Evolutionary conservation across 129 eudicot genomes (phyloP).

Genomic region (carrot (Daucus carota)): DH1_v3.0 NC_030384.2:40316501-40317000

Average conservation of each 20-base stretch:
- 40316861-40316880: not conserved
- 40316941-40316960: not conserved
- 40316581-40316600: not conserved
- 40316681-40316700: not conserved
- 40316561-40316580: not conserved
- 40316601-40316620: not conserved
- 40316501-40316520: not conserved
- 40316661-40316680: not conserved
- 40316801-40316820: not conserved
- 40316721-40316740: not conserved
- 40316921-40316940: not conserved
- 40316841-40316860: not conserved
- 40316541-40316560: not conserved
- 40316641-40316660: too few species aligned
- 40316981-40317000: not conserved
- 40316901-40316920: not conserved
- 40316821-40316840: not conserved
- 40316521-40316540: not conserved
- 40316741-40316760: not conserved
- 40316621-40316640: too few species aligned
- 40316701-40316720: not conserved
- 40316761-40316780: not conserved
- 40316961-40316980: not conserved
- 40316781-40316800: not conserved
- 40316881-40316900: not conserved